phyloP scores from a whole-genome alignment of 768 basidiomycete genomes.

The Pleurotus eryngii region DNA sequence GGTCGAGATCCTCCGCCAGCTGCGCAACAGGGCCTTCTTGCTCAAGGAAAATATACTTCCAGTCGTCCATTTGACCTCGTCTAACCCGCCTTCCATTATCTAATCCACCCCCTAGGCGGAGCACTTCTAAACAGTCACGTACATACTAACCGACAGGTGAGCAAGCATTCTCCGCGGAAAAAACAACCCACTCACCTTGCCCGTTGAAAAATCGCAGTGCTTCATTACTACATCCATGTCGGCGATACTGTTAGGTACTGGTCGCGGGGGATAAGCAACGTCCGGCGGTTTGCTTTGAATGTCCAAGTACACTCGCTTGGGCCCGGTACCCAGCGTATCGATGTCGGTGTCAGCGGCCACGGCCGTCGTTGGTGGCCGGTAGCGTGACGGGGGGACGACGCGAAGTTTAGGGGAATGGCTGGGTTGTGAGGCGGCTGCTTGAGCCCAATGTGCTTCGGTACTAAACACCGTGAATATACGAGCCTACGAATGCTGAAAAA shows the following conservation, averaged over 20 bases:
- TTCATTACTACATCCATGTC: constrained; percentile 87
- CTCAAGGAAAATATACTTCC: constrained; percentile 82
- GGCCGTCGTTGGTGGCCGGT: constrained; percentile 32
- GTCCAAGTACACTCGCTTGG: constrained; percentile 73
- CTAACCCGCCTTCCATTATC: constrained; percentile 74
- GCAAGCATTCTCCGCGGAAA: constrained; percentile 1
- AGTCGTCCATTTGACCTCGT: constrained; percentile 68
- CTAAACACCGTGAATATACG: constrained; percentile 26
- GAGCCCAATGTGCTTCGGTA: constrained; percentile 62
- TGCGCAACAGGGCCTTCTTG: constrained; percentile 30
- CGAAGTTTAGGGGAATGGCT: constrained; percentile 54
- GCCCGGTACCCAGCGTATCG: constrained; percentile 64
- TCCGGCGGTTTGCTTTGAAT: constrained; percentile 54
- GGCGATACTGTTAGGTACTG: constrained; percentile 75
- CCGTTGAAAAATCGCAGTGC: constrained; percentile 76
- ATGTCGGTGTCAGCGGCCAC: constrained; percentile 38
- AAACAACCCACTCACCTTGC: constrained; percentile 46
- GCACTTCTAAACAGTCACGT: constrained; percentile 90
- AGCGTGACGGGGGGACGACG: constrained; percentile 44
- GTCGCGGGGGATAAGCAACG: constrained; percentile 82
- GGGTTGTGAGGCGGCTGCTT: constrained; percentile 59
- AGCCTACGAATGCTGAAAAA: constrained; percentile 9
- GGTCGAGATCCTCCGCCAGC: constrained; percentile 17
- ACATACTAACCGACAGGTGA: constrained; percentile 59
- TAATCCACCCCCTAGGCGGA: constrained; percentile 80